Evolutionary conservation across 306 rosid genomes (phyloP).

Genomic region (Cicer yamashitae): DNA sequence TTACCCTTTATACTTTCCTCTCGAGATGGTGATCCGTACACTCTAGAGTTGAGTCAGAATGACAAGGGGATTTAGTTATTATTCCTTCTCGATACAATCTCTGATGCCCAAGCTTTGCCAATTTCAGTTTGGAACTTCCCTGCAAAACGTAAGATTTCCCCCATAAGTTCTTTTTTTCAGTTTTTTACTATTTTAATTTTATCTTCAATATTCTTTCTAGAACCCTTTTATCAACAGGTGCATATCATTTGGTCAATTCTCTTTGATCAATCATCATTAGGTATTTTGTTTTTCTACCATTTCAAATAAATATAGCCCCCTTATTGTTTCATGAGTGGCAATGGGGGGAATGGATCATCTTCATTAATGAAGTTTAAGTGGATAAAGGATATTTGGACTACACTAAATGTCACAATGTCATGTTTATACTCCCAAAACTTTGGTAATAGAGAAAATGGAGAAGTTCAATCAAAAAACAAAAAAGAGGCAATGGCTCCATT

Average conservation of each 20-base stretch:
- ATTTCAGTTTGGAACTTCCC: conserved; percentile 89
- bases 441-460: not conserved
- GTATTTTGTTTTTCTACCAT: not conserved
- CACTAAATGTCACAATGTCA: not conserved
- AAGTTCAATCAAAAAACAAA: too few relatives aligned
- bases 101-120: conserved; percentile 92
- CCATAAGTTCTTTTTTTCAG: not conserved
- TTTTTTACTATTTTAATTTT: not conserved
- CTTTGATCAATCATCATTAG: not conserved
- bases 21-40: not conserved
- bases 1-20: not conserved
- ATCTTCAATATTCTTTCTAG: not conserved
- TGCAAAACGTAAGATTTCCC: conserved; percentile 39
- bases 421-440: not conserved
- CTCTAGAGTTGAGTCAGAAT: not conserved
- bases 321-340: not conserved
- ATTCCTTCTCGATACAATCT: conserved; percentile 71
- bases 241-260: not conserved
- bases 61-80: conserved; percentile 7
- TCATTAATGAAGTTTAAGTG: not conserved
- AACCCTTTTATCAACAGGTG: not conserved
- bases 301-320: not conserved
- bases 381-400: not conserved
- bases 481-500: not conserved
- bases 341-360: not conserved